Evolutionary conservation across 306 rosid genomes (phyloP), one percentile per base, ranked within the genome.

Genomic region (Trifolium repens): DNA sequence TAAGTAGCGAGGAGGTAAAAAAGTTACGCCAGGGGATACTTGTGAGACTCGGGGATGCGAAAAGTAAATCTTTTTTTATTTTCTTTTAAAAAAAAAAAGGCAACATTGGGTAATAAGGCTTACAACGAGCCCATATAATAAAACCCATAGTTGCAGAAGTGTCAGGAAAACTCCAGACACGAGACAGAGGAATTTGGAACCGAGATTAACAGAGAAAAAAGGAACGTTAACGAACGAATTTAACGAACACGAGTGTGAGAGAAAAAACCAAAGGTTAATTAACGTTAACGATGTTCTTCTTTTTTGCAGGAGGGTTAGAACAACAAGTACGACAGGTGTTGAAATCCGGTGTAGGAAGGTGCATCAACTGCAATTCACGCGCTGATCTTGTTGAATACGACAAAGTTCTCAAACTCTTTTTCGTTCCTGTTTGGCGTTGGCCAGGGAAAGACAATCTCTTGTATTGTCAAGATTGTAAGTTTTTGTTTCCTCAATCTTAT

Each of bases 361-460:
- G 97, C 83, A 80, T 89, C 16, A 84, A 42, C 54, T 94, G 98
- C 72, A 49, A 79, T 11, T 83, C 90, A 3, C 80, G 81, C 37
- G 86, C 88, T 43, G 96, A 94, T 77, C 84, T 90, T 37, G 98
- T 94, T 8, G 84, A 89, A 3, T 88, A 75, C 94, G 96, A 91
- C 15, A 94, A 89, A 67, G 97, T 94, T 30, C 85, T 91, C 42
- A 91, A 90, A 77, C 88, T 91, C 22, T 94, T 90, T 84, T 91
- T 91, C 54, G 88, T 94, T 73, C 97, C 98, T 13, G 96, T 85
- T 0, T 91, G 97, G 96, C 87, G 93, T 6, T 91, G 97, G 94
- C 97, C 88, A 0, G 98, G 89, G 0, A 91, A 91, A 57, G 89
- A 89, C 3, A 88, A 91, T 49, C 30, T 61, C 9, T 75, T 89